phyloP scores from a whole-genome alignment of 441 rosid species.

The Mallotus japonicus region DNA sequence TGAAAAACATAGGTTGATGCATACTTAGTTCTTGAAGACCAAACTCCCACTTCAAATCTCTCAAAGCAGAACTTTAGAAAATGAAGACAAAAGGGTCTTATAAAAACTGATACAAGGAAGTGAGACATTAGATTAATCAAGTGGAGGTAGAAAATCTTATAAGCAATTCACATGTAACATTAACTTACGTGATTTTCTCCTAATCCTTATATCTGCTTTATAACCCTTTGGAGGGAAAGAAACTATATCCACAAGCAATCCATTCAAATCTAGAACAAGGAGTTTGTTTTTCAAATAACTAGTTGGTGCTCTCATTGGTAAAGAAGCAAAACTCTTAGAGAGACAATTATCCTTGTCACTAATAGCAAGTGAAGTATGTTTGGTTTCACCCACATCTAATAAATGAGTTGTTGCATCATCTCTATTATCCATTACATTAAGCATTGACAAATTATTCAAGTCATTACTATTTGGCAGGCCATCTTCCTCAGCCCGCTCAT shows the following conservation, averaged over 20 bases:
- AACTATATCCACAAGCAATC: constrained; percentile 71
- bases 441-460: constrained; percentile 23
- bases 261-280: constrained; percentile 82
- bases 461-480: constrained; percentile 15
- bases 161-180: neutral
- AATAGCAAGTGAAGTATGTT: constrained; percentile 19
- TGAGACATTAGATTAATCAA: constrained; percentile 9
- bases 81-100: constrained; percentile 66
- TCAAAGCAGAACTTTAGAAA: constrained; percentile 78
- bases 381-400: constrained; percentile 18
- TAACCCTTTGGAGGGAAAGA: constrained; percentile 37
- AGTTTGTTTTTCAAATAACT: constrained; percentile 43
- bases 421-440: constrained; percentile 24
- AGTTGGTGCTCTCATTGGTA: constrained; percentile 19
- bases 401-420: constrained; percentile 19
- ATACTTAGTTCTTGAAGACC: constrained; percentile 78
- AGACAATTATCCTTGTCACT: constrained; percentile 14
- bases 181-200: constrained; percentile 52
- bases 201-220: constrained; percentile 52
- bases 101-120: constrained; percentile 49
- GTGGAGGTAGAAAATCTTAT: constrained; percentile 6
- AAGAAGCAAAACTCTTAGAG: constrained; percentile 20
- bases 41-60: constrained; percentile 79
- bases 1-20: neutral
- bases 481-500: constrained; percentile 29